Conservation (phyloP, 2,329 filamentous ascomycete species). For the Penicillium sumatraense region DNA sequence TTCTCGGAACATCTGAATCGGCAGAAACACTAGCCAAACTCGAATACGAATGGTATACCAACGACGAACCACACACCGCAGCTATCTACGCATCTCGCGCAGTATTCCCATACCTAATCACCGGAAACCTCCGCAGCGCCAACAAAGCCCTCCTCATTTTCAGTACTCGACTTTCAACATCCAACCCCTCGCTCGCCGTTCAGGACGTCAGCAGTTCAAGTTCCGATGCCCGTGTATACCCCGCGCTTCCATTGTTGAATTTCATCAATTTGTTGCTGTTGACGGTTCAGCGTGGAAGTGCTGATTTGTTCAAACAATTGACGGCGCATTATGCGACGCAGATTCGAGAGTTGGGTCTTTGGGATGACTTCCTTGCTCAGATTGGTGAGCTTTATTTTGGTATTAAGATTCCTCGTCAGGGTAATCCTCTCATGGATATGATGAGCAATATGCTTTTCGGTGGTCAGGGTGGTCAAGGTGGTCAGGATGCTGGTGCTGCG, state of each 20-base stretch:
- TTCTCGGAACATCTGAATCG: slow-evolving; percentile 87
- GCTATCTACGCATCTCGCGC: slow-evolving; percentile 84
- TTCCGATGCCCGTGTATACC: slow-evolving; percentile 80
- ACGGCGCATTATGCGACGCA: slow-evolving; percentile 79
- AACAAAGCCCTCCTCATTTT: slow-evolving; percentile 81
- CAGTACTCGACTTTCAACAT: slow-evolving; percentile 64
- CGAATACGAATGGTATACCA: slow-evolving; percentile 92
- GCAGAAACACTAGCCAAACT: slow-evolving; percentile 77
- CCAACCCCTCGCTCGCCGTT: slow-evolving; percentile 67
- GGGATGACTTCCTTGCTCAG: slow-evolving; percentile 81
- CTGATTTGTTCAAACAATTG: slow-evolving; percentile 80
- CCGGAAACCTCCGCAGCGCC: slow-evolving; percentile 87
- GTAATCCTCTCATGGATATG: slow-evolving; percentile 96
- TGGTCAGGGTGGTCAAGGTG: slow-evolving; percentile 50
- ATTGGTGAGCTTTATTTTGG: slow-evolving; percentile 97
- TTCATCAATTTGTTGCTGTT: slow-evolving; percentile 86
- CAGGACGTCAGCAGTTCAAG: slow-evolving; percentile 79
- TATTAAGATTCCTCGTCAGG: slow-evolving; percentile 84
- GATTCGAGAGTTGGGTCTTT: slow-evolving; percentile 75
- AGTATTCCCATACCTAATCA: slow-evolving; percentile 86
- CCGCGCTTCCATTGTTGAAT: slow-evolving; percentile 90
- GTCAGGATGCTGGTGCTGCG: slow-evolving; percentile 39
- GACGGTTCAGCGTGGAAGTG: slow-evolving; percentile 77
- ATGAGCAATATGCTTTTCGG: slow-evolving; percentile 94
- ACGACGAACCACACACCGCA: slow-evolving; percentile 86